Percentiles rank a stretch among this genome's conserved stretches.
Conservation (phyloP, 306 rosid species). For the Prunus davidiana region DNA sequence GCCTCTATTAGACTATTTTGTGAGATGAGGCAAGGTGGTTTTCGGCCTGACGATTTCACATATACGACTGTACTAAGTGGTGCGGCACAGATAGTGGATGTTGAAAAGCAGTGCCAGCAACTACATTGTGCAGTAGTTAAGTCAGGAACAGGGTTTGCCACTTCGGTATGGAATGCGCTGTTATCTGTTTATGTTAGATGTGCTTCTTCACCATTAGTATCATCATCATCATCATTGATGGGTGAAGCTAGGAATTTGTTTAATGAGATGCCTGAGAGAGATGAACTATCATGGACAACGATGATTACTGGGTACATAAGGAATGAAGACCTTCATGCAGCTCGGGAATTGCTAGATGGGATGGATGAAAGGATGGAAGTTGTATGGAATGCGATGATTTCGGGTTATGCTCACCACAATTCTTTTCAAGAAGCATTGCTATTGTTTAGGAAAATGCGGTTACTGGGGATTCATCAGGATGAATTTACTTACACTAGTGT, state of each 20-base stretch:
- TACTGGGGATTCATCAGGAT: constrained; percentile 16
- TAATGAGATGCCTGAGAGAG: too few relatives aligned
- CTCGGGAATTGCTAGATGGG: too few relatives aligned
- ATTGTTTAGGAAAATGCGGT: constrained; percentile 18
- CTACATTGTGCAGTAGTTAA: constrained; percentile 20
- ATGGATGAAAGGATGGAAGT: too few relatives aligned
- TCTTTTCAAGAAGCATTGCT: constrained; percentile 11
- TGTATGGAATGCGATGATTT: too few relatives aligned
- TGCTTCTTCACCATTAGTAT: constrained; percentile 13
- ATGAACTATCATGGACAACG: too few relatives aligned
- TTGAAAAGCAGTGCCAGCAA: constrained; percentile 22
- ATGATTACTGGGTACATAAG: too few relatives aligned
- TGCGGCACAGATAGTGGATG: constrained; percentile 8
- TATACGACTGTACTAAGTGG: constrained; percentile 6
- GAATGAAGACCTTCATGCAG: too few relatives aligned
- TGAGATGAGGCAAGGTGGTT: constrained; percentile 11
- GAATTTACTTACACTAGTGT: constrained; percentile 24
- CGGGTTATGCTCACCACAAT: constrained; percentile 23
- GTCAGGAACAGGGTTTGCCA: constrained; percentile 5
- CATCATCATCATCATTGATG: constrained; percentile 6
- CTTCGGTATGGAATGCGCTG: constrained; percentile 14
- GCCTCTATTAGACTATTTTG: constrained; percentile 13
- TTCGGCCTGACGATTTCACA: constrained; percentile 15
- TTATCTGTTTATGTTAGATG: constrained; percentile 22
- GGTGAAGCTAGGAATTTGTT: constrained; percentile 18